Conservation (phyloP, 1,284 basidiomycete species). For the Ustilago loliicola region DNA sequence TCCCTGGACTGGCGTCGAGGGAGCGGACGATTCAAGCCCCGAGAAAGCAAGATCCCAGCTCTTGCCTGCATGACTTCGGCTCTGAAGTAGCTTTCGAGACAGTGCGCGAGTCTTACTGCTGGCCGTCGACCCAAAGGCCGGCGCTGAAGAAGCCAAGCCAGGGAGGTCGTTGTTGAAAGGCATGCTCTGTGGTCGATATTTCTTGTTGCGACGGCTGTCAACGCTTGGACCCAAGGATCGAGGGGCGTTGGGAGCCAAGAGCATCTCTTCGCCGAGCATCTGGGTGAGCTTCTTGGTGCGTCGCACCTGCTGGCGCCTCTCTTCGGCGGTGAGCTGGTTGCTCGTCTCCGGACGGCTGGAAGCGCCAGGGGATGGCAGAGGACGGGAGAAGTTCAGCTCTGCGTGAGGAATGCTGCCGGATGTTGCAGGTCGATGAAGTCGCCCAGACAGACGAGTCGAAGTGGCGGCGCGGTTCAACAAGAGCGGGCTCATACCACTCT, state of each 20-base stretch:
- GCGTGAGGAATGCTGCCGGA: constrained; percentile 21
- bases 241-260: constrained; percentile 23
- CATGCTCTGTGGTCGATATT: constrained; percentile 28
- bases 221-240: constrained; percentile 5
- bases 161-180: constrained; percentile 13
- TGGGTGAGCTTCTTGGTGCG: constrained; percentile 57
- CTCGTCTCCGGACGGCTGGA: constrained; percentile 30
- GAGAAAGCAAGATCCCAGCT: constrained; percentile 27
- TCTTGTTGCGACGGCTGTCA: constrained; percentile 10
- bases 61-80: constrained; percentile 22
- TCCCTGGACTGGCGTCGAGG: constrained; percentile 4
- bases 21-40: constrained; percentile 8
- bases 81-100: constrained; percentile 29
- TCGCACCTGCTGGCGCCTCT: constrained; percentile 51
- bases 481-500: constrained; percentile 45
- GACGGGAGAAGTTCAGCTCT: constrained; percentile 6
- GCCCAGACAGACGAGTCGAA: constrained; percentile 7
- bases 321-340: constrained; percentile 44
- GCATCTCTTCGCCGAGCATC: constrained; percentile 59
- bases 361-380: neutral
- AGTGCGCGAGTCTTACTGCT: constrained; percentile 27
- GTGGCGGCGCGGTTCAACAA: constrained; percentile 16
- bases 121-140: neutral
- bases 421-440: constrained; percentile 15
- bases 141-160: neutral